phyloP scores from a whole-genome alignment of 148 eudicot genomes.

The Camellia lanceoleosa region DNA sequence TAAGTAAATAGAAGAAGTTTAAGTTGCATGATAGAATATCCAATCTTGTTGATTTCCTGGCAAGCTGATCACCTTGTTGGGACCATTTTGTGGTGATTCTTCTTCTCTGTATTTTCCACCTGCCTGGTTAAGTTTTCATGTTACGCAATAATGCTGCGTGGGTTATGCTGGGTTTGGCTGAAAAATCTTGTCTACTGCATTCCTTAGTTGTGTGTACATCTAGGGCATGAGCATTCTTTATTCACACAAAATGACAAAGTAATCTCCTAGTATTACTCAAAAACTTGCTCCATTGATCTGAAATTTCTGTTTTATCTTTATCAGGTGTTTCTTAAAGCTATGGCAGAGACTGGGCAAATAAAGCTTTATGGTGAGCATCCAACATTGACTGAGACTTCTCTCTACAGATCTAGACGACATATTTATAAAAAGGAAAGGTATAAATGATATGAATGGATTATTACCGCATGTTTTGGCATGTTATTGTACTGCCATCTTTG shows the following conservation, averaged over 20 bases:
- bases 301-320: not conserved
- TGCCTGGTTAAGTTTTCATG: not conserved
- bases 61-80: not conserved
- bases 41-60: not conserved
- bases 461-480: not conserved
- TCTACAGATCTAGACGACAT: conserved; percentile 93
- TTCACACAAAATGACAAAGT: not conserved
- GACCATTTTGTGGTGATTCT: not conserved
- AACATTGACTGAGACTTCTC: conserved; percentile 82
- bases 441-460: not conserved
- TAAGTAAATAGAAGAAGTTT: not conserved
- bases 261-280: not conserved
- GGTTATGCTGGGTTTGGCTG: not conserved
- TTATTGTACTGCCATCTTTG: not conserved
- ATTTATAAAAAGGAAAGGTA: conserved; percentile 96
- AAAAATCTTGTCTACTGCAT: not conserved
- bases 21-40: not conserved
- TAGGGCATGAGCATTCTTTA: not conserved
- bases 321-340: conserved; percentile 97
- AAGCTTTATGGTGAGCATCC: conserved; percentile 93
- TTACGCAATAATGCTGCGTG: not conserved
- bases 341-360: conserved; percentile 98
- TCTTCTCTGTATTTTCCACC: not conserved
- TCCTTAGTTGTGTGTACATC: not conserved
- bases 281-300: not conserved